These are phyloP conservation scores for Phaeosphaeriaceae sp. DNA, from an alignment of 2,329 filamentous ascomycete species.

Conservation along the genomic window DNA sequence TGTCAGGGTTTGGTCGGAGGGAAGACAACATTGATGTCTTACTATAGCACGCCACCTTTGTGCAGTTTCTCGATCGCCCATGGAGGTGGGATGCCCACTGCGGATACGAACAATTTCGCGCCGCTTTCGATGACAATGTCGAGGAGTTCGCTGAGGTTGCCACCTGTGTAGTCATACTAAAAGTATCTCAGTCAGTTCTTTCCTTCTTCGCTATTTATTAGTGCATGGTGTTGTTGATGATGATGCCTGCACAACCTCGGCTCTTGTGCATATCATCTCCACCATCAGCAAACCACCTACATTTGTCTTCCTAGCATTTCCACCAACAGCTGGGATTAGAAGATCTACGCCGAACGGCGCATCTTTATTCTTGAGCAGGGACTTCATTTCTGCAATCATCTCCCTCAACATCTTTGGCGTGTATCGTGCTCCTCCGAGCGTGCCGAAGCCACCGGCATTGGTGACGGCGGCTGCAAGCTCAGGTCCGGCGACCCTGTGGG, in stretches of 20 bases:
- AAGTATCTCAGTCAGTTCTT: neutral
- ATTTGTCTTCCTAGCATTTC: slow-evolving; percentile 43
- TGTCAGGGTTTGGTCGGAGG: neutral
- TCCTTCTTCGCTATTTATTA: slow-evolving; percentile 5
- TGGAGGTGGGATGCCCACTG: slow-evolving; percentile 41
- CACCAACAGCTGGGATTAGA: slow-evolving; percentile 44
- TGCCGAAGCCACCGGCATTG: slow-evolving; percentile 36
- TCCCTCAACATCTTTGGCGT: slow-evolving; percentile 34
- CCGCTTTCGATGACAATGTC: slow-evolving; percentile 44
- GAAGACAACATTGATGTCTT: neutral
- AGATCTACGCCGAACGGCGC: slow-evolving; percentile 46
- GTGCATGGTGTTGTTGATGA: too few relatives aligned
- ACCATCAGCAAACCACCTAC: slow-evolving; percentile 9
- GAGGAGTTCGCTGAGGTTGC: slow-evolving; percentile 37
- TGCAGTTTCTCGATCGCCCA: slow-evolving; percentile 43
- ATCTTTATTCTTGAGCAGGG: slow-evolving; percentile 25
- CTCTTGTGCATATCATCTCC: neutral
- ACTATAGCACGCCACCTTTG: slow-evolving; percentile 33
- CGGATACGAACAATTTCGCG: slow-evolving; percentile 45
- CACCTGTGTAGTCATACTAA: slow-evolving; percentile 43
- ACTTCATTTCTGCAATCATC: slow-evolving; percentile 38
- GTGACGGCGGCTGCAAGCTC: slow-evolving; percentile 32
- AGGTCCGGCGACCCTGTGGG: slow-evolving; percentile 23
- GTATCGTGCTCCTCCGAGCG: slow-evolving; percentile 31
- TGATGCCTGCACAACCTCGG: neutral